Base-by-base conservation (phyloP, 2,329 filamentous ascomycete genomes). In the Ceratocystis cacaofunesta region DNA sequence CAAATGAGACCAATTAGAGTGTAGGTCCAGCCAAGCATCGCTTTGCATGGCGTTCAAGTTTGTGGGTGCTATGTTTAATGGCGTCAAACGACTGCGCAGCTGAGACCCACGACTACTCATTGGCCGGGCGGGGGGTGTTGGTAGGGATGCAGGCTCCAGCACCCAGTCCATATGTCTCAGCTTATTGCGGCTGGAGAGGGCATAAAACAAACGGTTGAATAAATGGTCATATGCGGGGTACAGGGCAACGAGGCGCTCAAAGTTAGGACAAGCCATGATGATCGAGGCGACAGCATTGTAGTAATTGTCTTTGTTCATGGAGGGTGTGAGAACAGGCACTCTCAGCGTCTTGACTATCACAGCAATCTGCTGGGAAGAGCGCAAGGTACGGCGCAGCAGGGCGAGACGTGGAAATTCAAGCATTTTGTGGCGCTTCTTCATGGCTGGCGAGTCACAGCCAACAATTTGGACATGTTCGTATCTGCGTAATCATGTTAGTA, bases 231-330 rank as follows among this genome's bases (percentile, higher is more conserved):
- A 85, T 2, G 74, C 72, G 1, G 79, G 77, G 65, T 81, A 77
- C 48, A 81, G 80, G 0, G 84, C 83, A 10, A 78, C 74, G 5
- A 87, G 74, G 62, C 78, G 76, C 73, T 87, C 84, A 10, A 87
- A 75, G 68, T 86, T 86, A 1, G 84, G 84, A 66, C 84, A 87
- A 0, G 82, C 80, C 83, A 85, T 85, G 66, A 87, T 76, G 28
- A 87, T 73, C 4, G 84, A 80, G 0, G 84, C 83, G 1, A 85
- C 76, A 2, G 83, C 72, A 69, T 84, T 78, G 67, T 83, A 77
- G 70, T 86, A 86, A 58, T 79, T 76, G 44, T 79, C 78, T 19
- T 74, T 61, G 10, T 75, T 70, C n/a, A 76, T 71, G 12, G 74
- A 73, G 32, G 75, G 73, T 0, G 77, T 76, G 10, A 77, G 68